Conservation (phyloP, 2,329 filamentous ascomycete genomes). For the Hawksworthiomyces lignivorus region DNA sequence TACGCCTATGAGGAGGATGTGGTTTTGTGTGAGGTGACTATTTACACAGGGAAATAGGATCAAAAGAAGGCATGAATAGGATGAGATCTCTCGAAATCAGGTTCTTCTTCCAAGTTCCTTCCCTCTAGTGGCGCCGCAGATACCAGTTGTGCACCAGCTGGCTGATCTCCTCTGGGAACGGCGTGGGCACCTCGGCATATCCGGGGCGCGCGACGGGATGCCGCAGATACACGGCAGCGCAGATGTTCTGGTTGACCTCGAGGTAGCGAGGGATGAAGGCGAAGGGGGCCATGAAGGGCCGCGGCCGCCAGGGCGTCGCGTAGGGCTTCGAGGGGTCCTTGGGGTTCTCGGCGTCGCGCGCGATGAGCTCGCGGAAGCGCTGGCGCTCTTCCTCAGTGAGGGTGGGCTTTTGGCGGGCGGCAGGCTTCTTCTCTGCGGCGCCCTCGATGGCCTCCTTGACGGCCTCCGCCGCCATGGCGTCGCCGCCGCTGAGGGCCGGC, state of each 20-base stretch:
- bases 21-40: constrained; percentile 4
- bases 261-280: constrained; percentile 92
- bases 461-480: too few relatives aligned
- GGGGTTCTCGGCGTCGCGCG: constrained; percentile 64
- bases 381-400: constrained; percentile 45
- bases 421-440: neutral
- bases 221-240: constrained; percentile 86
- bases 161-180: constrained; percentile 62
- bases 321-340: constrained; percentile 75
- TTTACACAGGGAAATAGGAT: neutral
- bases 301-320: constrained; percentile 80
- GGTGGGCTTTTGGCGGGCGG: too few relatives aligned
- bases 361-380: constrained; percentile 49
- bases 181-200: constrained; percentile 73
- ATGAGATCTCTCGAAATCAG: neutral
- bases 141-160: constrained; percentile 94
- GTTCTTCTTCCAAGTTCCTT: neutral
- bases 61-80: neutral
- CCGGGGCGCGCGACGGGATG: constrained; percentile 87
- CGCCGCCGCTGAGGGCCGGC: constrained; percentile 10
- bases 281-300: constrained; percentile 82
- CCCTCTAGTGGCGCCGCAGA: constrained; percentile 54
- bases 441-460: neutral
- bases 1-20: constrained; percentile 1
- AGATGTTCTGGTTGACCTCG: constrained; percentile 96